phyloP scores from a whole-genome alignment of 768 basidiomycete genomes.

The Xerocomus potaroensis region DNA sequence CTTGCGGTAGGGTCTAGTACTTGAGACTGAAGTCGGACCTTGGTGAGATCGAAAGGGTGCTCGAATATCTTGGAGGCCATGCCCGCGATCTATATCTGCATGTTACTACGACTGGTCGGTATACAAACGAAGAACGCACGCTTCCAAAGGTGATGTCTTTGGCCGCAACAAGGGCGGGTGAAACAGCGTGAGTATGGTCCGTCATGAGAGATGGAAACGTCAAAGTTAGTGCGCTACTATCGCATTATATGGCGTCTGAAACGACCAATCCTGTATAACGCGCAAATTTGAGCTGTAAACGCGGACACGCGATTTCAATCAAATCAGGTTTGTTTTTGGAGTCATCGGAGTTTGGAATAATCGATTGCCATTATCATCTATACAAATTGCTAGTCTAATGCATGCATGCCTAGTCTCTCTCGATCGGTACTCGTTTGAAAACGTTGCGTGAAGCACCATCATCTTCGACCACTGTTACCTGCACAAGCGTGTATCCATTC shows the following conservation, averaged over 20 bases:
- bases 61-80: slow-evolving; percentile 85
- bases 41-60: slow-evolving; percentile 94
- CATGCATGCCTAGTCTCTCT: slow-evolving; percentile 3
- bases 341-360: slow-evolving; percentile 10
- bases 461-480: slow-evolving; percentile 45
- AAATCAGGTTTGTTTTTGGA: not conserved
- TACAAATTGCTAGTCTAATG: not conserved
- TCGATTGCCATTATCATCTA: not conserved
- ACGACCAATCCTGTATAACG: slow-evolving; percentile 21
- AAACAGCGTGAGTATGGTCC: slow-evolving; percentile 14
- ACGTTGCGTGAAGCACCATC: slow-evolving; percentile 58
- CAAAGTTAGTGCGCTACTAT: too few relatives aligned
- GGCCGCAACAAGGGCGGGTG: slow-evolving; percentile 20
- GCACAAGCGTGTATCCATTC: slow-evolving; percentile 46
- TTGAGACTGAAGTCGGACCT: slow-evolving; percentile 91
- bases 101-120: not conserved
- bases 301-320: slow-evolving; percentile 8
- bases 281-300: slow-evolving; percentile 16
- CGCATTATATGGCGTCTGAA: slow-evolving; percentile 21
- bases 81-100: slow-evolving; percentile 65
- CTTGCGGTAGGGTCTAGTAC: slow-evolving; percentile 64
- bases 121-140: slow-evolving; percentile 37
- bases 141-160: slow-evolving; percentile 58
- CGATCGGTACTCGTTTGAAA: slow-evolving; percentile 37
- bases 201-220: slow-evolving; percentile 16